These are phyloP conservation scores for Cytospora chrysosperma DNA, from an alignment of 2,329 filamentous ascomycete species.

Conservation along the genomic window DNA sequence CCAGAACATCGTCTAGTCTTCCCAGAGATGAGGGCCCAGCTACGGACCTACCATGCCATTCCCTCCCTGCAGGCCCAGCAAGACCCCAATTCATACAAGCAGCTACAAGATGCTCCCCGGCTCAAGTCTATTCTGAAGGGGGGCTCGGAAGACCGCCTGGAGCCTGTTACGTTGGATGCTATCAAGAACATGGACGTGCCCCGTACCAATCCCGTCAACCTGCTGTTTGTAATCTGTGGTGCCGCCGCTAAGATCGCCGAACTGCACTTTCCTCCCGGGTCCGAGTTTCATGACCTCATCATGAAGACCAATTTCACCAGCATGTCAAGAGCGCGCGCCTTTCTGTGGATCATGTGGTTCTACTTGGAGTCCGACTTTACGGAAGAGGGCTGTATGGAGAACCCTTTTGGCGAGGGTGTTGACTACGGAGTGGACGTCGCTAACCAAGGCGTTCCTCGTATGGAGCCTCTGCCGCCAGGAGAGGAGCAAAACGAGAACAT, in stretches of 20 bases:
- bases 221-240: conserved; percentile 91
- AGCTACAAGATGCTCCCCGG: conserved; percentile 91
- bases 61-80: conserved; percentile 93
- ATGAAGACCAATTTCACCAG: conserved; percentile 87
- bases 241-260: conserved; percentile 91
- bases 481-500: conserved; percentile 70
- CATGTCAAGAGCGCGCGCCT: conserved; percentile 78
- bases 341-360: conserved; percentile 99
- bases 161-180: conserved; percentile 80
- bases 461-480: conserved; percentile 64
- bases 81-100: conserved; percentile 95
- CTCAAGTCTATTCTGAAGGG: conserved; percentile 97
- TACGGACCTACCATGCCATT: conserved; percentile 97
- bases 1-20: conserved; percentile 66
- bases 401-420: conserved; percentile 79
- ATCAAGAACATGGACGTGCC: conserved; percentile 66
- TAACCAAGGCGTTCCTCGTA: conserved; percentile 67
- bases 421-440: conserved; percentile 64
- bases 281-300: conserved; percentile 94
- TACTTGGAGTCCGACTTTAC: conserved; percentile 96
- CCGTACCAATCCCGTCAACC: conserved; percentile 93
- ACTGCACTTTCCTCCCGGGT: conserved; percentile 78
- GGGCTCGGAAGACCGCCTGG: conserved; percentile 83
- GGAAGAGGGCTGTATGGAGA: conserved; percentile 80
- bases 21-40: conserved; percentile 96